Evolutionary conservation across 768 basidiomycete genomes (phyloP), one percentile per base, ranked within the genome.

Genomic region (Rhizopogon roseolus): DNA sequence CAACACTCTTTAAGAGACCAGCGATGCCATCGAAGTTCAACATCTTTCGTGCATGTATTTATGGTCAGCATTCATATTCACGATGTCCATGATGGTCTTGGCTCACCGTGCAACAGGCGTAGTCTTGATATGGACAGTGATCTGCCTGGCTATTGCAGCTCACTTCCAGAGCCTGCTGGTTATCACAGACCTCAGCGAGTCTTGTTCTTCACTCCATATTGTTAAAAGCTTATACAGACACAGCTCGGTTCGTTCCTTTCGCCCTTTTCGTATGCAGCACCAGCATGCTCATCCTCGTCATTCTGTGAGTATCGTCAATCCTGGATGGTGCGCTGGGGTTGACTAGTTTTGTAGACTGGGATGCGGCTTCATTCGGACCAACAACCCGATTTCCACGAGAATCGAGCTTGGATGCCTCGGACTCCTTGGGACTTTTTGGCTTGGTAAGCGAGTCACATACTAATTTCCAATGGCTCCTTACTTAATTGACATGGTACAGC

Each of bases 211-310:
- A 13, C 29, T 48, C n/a, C 40, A n/a, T n/a, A 17, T 28, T 42
- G 39, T 19, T 22, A 14, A 8, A 22, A 42, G 27, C 41, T 54
- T 32, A 60, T 27, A 39, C 48, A 50, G 48, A 37, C 52, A 42
- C 61, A 93, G 90, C 90, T 72, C 89, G 85, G 73, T 93, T 92
- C 65, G 84, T 93, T 38, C 90, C 90, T 16, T 88, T 90, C 64
- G 85, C 90, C 50, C 80, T 93, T 64, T 92, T 92, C 60, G 88
- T 90, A 41, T 88, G 84, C 63, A 77, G 77, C 40, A 81, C 79
- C 37, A 89, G 86, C 64, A 64, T 91, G 65, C 68, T 88, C 58
- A 80, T 90, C 60, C 78, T 90, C 49, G 59, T 81, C 40, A 70
- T 81, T 52, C 78, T 93, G 88, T 89, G 59, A 63, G 85, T 76